These are phyloP conservation scores for Coemansia nantahalensis DNA, from an alignment of 192 early-diverging fungal species.

Conservation along the genomic window DNA sequence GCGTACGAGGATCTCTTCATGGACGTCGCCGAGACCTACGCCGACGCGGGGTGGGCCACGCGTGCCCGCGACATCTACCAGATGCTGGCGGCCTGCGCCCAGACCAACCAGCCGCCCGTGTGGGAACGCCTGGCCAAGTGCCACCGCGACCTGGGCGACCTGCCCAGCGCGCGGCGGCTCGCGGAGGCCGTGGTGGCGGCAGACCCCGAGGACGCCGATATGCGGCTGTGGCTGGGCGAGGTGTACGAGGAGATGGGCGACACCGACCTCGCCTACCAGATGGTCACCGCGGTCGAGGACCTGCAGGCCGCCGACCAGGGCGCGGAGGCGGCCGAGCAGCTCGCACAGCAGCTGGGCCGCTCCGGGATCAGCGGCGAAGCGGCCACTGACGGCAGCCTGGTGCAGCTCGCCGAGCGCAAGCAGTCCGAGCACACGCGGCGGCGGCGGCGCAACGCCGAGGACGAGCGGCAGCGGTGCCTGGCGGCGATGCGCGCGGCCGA, in stretches of 20 bases:
- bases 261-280: conserved; percentile 28
- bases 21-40: conserved; percentile 32
- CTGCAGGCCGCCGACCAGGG: conserved; percentile 19
- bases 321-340: neutral
- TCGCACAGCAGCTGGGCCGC: neutral
- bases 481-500: conserved; percentile 40
- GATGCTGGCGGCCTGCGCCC: conserved; percentile 4
- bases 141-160: conserved; percentile 58
- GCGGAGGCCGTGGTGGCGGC: conserved; percentile 54
- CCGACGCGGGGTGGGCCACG: conserved; percentile 12
- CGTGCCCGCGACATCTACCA: conserved; percentile 29
- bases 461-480: conserved; percentile 25
- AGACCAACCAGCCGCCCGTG: conserved; percentile 27
- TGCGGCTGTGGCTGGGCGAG: conserved; percentile 58
- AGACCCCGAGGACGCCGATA: conserved; percentile 57
- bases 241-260: conserved; percentile 64
- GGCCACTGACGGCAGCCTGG: conserved; percentile 1
- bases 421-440: conserved; percentile 16
- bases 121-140: conserved; percentile 64
- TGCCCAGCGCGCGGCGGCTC: conserved; percentile 53
- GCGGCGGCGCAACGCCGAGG: conserved; percentile 24
- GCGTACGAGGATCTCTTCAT: conserved; percentile 36
- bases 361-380: neutral
- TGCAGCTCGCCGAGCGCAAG: conserved; percentile 19
- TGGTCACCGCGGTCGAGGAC: conserved; percentile 36